A percentile compares a stretch with the other conserved stretches of the same genome.
Evolutionary conservation across 306 rosid species (phyloP).

Genomic region (Urtica urens): DNA sequence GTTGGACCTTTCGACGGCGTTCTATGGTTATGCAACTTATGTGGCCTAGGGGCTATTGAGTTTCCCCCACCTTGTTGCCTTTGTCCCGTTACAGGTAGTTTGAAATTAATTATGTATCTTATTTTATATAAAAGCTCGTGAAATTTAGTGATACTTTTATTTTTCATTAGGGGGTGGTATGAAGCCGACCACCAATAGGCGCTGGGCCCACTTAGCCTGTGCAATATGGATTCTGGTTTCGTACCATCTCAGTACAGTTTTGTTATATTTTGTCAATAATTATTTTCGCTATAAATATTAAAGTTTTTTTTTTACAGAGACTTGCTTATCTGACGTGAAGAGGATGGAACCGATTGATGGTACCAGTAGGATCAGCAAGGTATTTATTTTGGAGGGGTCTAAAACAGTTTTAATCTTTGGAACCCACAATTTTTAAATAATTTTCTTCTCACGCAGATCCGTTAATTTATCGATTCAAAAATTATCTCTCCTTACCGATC

Average conservation of each 20-base stretch:
- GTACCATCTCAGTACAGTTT: constrained; percentile 19
- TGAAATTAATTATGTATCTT: constrained; percentile 8
- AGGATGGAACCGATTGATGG: constrained; percentile 99
- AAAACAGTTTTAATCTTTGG: too few species aligned
- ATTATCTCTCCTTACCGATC: too few species aligned
- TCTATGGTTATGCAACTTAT: constrained; percentile 89
- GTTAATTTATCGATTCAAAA: too few species aligned
- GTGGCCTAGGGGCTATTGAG: constrained; percentile 72
- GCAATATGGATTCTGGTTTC: constrained; percentile 99
- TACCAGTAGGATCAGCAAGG: constrained; percentile 77
- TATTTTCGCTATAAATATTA: constrained; percentile 19
- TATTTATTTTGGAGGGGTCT: too few species aligned
- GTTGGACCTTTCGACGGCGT: constrained; percentile 83
- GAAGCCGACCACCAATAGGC: constrained; percentile 97
- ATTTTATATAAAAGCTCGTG: constrained; percentile 5
- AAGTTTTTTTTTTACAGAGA: constrained; percentile 81
- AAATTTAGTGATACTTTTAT: constrained; percentile 16
- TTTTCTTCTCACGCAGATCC: too few species aligned
- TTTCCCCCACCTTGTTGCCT: constrained; percentile 79
- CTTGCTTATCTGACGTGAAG: constrained; percentile 94
- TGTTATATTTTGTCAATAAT: constrained; percentile 4
- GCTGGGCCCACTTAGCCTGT: constrained; percentile 99
- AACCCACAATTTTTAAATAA: too few species aligned
- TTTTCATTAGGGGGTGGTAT: constrained; percentile 85
- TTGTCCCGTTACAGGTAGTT: constrained; percentile 88